Evolutionary conservation across 129 eudicot species (phyloP), one percentile per base, ranked within the genome.

Genomic region (Cynara cardunculus): DNA sequence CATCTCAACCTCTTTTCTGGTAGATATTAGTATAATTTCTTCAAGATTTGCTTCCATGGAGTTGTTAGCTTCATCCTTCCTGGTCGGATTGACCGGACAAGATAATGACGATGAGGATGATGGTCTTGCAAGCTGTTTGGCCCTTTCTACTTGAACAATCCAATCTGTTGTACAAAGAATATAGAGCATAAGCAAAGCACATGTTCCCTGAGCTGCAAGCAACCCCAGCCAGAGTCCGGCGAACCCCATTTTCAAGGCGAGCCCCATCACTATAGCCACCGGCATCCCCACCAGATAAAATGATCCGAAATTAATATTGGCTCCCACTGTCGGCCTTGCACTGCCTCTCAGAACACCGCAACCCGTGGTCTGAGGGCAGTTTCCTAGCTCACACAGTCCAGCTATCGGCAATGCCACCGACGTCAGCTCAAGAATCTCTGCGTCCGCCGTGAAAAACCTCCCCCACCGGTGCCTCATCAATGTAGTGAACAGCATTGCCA

Each of bases 261-360:
- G 91, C 30, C 98, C 98, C 88, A 88, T 76, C 13, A 91, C 8
- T 18, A 94, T 77, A 4, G 97, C 97, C 76, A 91, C 97, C 28
- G 98, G 98, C 93, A 91, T 89, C 49, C 98, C 98, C 37, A 94
- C 96, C 21, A 91, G 79, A 75, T 94, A 94, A 86, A 94, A 94
- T 18, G 97, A 91, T n/a, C 98, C 98, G 80, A 94, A 79, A 71
- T 94, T 91, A 25, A 94, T 94, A 71, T 94, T 90, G 0, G 98
- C 98, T 2, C 98, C 98, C 12, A 86, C 74, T 0, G 81, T 86
- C 0, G 98, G 98, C 87, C 98, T 71, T 12, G 98, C 97, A 66
- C 97, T 91, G 0, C 98, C 98, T 70, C 98, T 81, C 59, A 94
- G 53, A 8, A 91, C 98, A 25, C 98, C 98, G 32, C 98, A 94